A percentile compares a stretch with the other conserved stretches of the same genome.
These are phyloP conservation scores for Xylariomycetidae sp. DNA, from an alignment of 2,329 filamentous ascomycete species.

Conservation along the genomic window DNA sequence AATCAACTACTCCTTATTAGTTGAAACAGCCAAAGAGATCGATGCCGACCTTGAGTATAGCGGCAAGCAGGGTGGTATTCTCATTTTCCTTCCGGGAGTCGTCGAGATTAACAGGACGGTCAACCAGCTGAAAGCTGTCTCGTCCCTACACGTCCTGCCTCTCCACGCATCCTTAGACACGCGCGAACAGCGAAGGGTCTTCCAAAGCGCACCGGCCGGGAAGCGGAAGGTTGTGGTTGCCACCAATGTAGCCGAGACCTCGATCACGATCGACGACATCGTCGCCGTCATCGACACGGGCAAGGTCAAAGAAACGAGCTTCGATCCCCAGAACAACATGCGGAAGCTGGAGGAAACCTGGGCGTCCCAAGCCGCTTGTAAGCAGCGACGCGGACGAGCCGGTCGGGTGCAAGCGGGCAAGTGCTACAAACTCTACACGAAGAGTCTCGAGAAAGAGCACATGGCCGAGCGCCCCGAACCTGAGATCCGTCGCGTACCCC, in stretches of 20 bases:
- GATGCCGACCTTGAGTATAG: constrained; percentile 64
- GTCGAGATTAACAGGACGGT: constrained; percentile 84
- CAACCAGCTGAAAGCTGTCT: constrained; percentile 56
- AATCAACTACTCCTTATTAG: constrained; percentile 87
- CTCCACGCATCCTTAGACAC: constrained; percentile 90
- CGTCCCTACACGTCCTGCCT: constrained; percentile 68
- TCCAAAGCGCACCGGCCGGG: constrained; percentile 66
- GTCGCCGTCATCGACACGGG: constrained; percentile 94
- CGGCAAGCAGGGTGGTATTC: constrained; percentile 71
- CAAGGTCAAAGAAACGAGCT: constrained; percentile 93
- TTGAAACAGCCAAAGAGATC: constrained; percentile 73
- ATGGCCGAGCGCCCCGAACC: constrained; percentile 89
- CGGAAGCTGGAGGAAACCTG: constrained; percentile 90
- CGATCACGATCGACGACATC: constrained; percentile 96
- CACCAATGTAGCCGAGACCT: constrained; percentile 96
- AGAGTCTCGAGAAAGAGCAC: constrained; percentile 70
- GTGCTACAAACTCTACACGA: constrained; percentile 94
- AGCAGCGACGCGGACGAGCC: constrained; percentile 87
- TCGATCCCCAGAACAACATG: constrained; percentile 88
- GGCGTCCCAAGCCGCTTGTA: constrained; percentile 90
- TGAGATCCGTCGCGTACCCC: constrained; percentile 84
- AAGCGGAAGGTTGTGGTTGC: constrained; percentile 90
- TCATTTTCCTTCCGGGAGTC: constrained; percentile 93
- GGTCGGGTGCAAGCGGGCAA: constrained; percentile 85
- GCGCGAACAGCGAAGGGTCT: constrained; percentile 81